Percentiles rank a stretch among this genome's conserved stretches.
phyloP scores from a whole-genome alignment of 805 yeast species.

The Metschnikowia noctiluminum region DNA sequence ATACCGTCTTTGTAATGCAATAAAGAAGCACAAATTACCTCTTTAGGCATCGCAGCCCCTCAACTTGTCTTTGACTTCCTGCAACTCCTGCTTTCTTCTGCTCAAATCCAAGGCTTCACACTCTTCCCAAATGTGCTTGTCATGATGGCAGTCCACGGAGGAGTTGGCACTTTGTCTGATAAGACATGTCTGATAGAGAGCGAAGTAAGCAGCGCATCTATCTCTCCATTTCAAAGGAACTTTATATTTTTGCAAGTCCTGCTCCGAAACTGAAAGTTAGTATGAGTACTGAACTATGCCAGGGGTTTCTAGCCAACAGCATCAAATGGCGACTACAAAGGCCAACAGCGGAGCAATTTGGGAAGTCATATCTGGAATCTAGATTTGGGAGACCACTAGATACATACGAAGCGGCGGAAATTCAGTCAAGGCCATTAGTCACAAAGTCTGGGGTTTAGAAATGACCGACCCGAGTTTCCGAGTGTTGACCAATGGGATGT shows the following conservation, averaged over 20 bases:
- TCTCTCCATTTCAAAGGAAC: slow-evolving; percentile 81
- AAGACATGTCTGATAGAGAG: slow-evolving; percentile 43
- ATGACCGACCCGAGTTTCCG: background rate
- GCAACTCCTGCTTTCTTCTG: slow-evolving; percentile 73
- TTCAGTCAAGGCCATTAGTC: slow-evolving; percentile 19
- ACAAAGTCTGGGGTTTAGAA: background rate
- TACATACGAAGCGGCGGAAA: slow-evolving; percentile 23
- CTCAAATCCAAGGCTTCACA: slow-evolving; percentile 80
- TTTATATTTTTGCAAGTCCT: slow-evolving; percentile 76
- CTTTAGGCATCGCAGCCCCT: slow-evolving; percentile 16
- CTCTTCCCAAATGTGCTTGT: slow-evolving; percentile 80
- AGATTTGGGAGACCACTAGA: background rate
- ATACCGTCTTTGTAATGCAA: slow-evolving; percentile 6
- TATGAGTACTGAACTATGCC: background rate
- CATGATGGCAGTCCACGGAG: slow-evolving; percentile 60
- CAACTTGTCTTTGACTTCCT: slow-evolving; percentile 46
- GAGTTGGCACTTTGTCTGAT: slow-evolving; percentile 42
- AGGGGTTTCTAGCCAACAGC: too few species aligned
- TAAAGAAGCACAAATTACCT: background rate
- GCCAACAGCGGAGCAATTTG: background rate
- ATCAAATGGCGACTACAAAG: background rate
- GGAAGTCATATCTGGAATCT: background rate
- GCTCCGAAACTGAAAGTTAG: slow-evolving; percentile 60
- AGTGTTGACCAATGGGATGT: slow-evolving; percentile 20
- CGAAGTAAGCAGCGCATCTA: slow-evolving; percentile 66